A percentile compares a stretch with the other conserved stretches of the same genome.
phyloP scores from a whole-genome alignment of 78 protist genomes.

The Dictyostelium citrinum region DNA sequence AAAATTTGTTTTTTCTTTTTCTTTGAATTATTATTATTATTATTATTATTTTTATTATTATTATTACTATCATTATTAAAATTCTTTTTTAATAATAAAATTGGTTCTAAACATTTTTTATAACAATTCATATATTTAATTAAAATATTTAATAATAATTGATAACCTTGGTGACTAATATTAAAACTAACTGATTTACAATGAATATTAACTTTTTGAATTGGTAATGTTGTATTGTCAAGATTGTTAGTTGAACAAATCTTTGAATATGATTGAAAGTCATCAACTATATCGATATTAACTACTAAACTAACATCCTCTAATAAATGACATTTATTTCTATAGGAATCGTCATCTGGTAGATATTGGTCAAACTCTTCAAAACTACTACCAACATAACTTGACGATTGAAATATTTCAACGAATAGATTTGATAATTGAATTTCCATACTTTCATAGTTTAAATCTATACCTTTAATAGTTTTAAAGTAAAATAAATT shows the following conservation, averaged over 20 bases:
- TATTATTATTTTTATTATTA: too few relatives aligned
- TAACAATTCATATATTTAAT: background rate
- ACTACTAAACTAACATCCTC: background rate
- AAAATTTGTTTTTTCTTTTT: conserved; percentile 1
- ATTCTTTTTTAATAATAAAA: background rate
- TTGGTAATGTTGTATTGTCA: background rate
- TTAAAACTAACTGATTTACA: conserved; percentile 18
- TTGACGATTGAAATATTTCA: background rate
- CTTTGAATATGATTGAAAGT: background rate
- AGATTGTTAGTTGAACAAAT: background rate
- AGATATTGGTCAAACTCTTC: background rate
- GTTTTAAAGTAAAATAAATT: conserved; percentile 5
- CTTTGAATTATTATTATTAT: background rate
- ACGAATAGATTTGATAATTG: conserved; percentile 13
- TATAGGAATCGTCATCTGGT: background rate
- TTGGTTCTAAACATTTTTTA: conserved; percentile 20
- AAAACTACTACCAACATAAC: background rate
- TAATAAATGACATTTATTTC: background rate
- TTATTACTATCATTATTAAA: background rate
- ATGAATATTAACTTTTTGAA: conserved; percentile 34
- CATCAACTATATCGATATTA: conserved; percentile 22
- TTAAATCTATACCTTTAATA: background rate
- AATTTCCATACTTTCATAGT: conserved; percentile 34
- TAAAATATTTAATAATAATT: background rate
- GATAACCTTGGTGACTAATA: background rate